Conservation (phyloP, 2,329 filamentous ascomycete species). For the Pseudogymnoascus sp. region DNA sequence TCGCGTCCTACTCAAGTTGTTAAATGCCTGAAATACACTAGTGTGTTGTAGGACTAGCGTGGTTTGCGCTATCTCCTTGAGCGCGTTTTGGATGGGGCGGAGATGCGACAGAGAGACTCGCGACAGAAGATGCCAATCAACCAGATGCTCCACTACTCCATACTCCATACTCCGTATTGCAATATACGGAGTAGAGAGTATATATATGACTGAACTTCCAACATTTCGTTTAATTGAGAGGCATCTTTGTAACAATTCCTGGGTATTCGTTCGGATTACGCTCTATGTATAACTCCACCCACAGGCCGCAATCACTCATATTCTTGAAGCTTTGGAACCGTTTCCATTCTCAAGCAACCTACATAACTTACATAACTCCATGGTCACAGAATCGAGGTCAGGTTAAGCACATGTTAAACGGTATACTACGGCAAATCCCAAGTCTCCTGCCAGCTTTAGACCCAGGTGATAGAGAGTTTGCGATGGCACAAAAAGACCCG, state of each 20-base stretch:
- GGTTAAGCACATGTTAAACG: not conserved
- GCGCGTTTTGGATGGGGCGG: conserved; percentile 1
- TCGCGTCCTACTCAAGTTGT: not conserved
- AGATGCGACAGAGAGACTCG: not conserved
- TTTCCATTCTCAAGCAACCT: not conserved
- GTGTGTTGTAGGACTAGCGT: not conserved
- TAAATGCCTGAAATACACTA: not conserved
- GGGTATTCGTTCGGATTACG: not conserved
- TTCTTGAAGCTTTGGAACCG: not conserved
- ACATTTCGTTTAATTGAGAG: not conserved
- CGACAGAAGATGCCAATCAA: not conserved
- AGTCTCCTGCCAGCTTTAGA: not conserved
- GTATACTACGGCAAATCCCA: not conserved
- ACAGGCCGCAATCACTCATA: conserved; percentile 2
- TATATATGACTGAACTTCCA: not conserved
- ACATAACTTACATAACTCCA: not conserved
- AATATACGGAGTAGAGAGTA: not conserved
- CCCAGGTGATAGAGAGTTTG: not conserved
- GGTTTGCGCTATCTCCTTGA: not conserved
- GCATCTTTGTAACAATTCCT: not conserved
- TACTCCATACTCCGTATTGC: not conserved
- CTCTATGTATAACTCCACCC: not conserved
- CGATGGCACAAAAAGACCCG: not conserved
- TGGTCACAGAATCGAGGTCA: not conserved
- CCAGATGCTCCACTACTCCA: not conserved